Evolutionary conservation across 2,329 filamentous ascomycete genomes (phyloP), one percentile per base, ranked within the genome.

Genomic region (Venturia aucupariae): DNA sequence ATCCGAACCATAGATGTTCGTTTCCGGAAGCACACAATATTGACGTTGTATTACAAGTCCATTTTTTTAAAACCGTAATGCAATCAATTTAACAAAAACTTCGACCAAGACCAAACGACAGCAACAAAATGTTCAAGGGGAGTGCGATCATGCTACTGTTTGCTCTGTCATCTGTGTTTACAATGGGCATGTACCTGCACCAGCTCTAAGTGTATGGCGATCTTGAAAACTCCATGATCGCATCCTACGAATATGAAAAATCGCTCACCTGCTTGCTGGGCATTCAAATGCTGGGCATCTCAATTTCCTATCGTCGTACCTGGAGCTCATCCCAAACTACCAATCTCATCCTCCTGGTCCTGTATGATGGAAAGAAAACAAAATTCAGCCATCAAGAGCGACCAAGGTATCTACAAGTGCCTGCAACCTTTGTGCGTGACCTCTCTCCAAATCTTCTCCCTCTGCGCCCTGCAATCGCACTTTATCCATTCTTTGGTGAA

Each of bases 401-500:
- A 32, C 44, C 46, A 63, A 38, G 11, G 57, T 51, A 27, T 76
- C 74, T 38, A 85, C 76, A 10, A 87, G 81, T 30, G 75, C 75
- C 70, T 82, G 78, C 55, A 87, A 74, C 46, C 81, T 79, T 65
- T 76, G 73, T 4, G 83, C 84, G 67, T 86, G 83, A 27, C 78
- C 81, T 63, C 72, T 72, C 74, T 75, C 75, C 4, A 75, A 74
- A 65, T 78, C 75, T 63, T 77, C 75, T 1, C 79, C 75, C 65
- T 82, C 81, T 44, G 78, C 76, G 42, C 78, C 78, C 30, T 79
- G 76, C 55, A 79, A 77, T 19, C 73, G 72, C 65, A 79, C 75
- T 61, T 76, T 76, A 63, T 88, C 86, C 17, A 86, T 84, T 66
- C 80, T 79, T 66, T 81, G 80, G 70, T 88, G 80, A 67, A 86